Evolutionary conservation across 176 grass and related monocot genomes (phyloP).

Genomic region (Ensete glaucum): DNA sequence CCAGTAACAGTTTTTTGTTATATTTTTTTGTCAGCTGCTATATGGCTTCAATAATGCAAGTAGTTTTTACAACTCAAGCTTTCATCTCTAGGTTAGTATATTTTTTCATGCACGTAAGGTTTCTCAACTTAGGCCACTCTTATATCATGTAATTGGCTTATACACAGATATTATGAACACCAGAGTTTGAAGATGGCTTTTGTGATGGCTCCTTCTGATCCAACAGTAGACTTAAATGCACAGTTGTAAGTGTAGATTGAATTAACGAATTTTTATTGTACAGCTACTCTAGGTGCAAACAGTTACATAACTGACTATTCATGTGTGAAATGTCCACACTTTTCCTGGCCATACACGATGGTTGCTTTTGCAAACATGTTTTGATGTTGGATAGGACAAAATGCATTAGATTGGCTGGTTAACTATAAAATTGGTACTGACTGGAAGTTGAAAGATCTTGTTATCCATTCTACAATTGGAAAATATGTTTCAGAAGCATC

Average conservation of each 20-base stretch:
- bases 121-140: background rate
- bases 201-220: slow-evolving; percentile 54
- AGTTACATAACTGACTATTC: background rate
- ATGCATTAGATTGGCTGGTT: background rate
- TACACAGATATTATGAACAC: slow-evolving; percentile 68
- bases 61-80: slow-evolving; percentile 70
- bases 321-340: background rate
- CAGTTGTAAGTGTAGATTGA: slow-evolving; percentile 65
- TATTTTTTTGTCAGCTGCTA: slow-evolving; percentile 54
- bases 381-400: background rate
- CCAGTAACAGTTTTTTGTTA: slow-evolving; percentile 5
- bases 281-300: background rate
- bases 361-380: background rate
- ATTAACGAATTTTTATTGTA: no score
- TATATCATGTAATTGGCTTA: background rate
- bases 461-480: no score
- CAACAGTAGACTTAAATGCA: slow-evolving; percentile 81
- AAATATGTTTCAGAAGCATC: no score
- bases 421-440: background rate
- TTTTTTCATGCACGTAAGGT: background rate
- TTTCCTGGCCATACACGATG: background rate
- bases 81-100: slow-evolving; percentile 64
- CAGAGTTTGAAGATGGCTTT: slow-evolving; percentile 89
- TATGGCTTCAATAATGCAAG: slow-evolving; percentile 98
- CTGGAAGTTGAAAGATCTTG: no score